These are phyloP conservation scores for Rheum nobile DNA, from an alignment of 148 eudicot species.

Conservation along the genomic window DNA sequence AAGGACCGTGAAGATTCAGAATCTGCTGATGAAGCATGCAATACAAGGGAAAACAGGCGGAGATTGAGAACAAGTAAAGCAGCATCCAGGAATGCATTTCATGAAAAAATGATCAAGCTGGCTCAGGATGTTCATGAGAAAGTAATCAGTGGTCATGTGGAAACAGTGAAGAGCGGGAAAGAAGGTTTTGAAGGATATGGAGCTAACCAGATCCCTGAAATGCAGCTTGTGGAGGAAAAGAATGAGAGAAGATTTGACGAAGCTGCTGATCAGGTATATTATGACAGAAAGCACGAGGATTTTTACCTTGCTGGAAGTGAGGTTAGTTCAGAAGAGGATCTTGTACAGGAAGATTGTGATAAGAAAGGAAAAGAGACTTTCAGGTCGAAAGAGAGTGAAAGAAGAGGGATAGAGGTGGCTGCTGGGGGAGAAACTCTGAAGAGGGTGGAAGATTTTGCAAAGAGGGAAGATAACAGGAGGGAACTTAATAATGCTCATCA, in stretches of 20 bases:
- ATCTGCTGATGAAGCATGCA: slow-evolving; percentile 22
- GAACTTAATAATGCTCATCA: slow-evolving; percentile 8
- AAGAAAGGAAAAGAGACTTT: slow-evolving; percentile 13
- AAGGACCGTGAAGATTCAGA: slow-evolving; percentile 14
- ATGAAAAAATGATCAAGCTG: slow-evolving; percentile 31
- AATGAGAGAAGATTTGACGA: not conserved
- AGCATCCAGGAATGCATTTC: slow-evolving; percentile 31
- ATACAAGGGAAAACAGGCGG: slow-evolving; percentile 23
- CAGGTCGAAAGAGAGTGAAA: slow-evolving; percentile 15
- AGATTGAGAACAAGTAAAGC: slow-evolving; percentile 27
- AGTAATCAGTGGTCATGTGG: slow-evolving; percentile 17
- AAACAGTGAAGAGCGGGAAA: slow-evolving; percentile 18
- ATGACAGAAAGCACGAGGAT: slow-evolving; percentile 8
- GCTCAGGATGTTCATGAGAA: slow-evolving; percentile 32
- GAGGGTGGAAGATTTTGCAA: slow-evolving; percentile 18
- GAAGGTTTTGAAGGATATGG: slow-evolving; percentile 17
- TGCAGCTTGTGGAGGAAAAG: slow-evolving; percentile 18
- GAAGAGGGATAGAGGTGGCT: slow-evolving; percentile 14
- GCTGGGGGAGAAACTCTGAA: slow-evolving; percentile 20
- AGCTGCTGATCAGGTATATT: slow-evolving; percentile 9
- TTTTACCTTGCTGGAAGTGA: slow-evolving; percentile 15
- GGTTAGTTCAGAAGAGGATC: slow-evolving; percentile 12
- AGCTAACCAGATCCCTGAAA: slow-evolving; percentile 18
- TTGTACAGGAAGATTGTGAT: slow-evolving; percentile 13
- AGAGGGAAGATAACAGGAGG: slow-evolving; percentile 14